phyloP scores from a whole-genome alignment of 352 stramenopile genomes.

The Phytophthora multivora region DNA sequence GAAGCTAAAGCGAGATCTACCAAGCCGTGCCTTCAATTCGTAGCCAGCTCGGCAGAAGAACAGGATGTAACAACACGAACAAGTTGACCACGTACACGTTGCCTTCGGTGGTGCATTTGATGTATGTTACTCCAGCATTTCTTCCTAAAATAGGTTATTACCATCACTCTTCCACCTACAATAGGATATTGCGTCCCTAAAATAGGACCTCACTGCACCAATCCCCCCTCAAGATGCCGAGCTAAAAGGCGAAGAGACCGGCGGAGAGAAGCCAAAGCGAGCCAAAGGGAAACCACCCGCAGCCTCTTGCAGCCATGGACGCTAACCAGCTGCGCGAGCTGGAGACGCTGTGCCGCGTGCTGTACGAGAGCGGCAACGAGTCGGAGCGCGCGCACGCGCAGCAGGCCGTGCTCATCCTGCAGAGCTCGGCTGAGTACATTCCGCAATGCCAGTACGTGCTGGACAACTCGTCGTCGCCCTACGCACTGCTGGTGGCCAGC shows the following conservation, averaged over 20 bases:
- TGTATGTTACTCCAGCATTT: background rate
- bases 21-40: background rate
- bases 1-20: conserved; percentile 33
- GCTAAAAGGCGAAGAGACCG: conserved; percentile 28
- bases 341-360: conserved; percentile 75
- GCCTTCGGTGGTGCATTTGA: background rate
- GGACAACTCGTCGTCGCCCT: conserved; percentile 95
- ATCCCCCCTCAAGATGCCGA: conserved; percentile 22
- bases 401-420: conserved; percentile 83
- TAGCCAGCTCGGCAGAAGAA: background rate
- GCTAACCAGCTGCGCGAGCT: conserved; percentile 77
- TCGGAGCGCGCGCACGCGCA: conserved; percentile 76
- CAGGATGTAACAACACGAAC: conserved; percentile 12
- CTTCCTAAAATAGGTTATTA: background rate
- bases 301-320: conserved; percentile 54
- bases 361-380: conserved; percentile 84
- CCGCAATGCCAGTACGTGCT: conserved; percentile 99
- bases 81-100: conserved; percentile 1
- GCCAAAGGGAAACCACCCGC: conserved; percentile 14
- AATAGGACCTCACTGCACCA: conserved; percentile 3
- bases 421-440: conserved; percentile 96
- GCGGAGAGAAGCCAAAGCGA: conserved; percentile 16
- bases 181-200: background rate
- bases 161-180: background rate
- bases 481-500: conserved; percentile 96